Conservation (phyloP, 257 asterid genomes). For the Cinchona pubescens region DNA sequence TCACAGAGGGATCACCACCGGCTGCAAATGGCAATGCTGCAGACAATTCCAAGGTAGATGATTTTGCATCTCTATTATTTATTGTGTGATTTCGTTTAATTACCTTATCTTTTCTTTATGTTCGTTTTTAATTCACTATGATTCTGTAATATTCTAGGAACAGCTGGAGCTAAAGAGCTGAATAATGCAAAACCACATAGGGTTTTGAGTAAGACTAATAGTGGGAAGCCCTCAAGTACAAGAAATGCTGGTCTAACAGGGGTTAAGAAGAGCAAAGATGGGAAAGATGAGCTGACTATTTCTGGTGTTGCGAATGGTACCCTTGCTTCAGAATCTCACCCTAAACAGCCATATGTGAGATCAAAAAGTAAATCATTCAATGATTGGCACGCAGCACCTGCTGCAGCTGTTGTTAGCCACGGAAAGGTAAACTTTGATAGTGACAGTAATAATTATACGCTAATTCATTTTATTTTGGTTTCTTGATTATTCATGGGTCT, state of each 20-base stretch:
- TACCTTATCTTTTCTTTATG: background rate
- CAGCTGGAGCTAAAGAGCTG: conserved; percentile 16
- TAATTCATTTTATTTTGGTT: conserved; percentile 2
- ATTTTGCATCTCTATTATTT: background rate
- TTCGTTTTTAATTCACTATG: background rate
- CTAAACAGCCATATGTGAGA: conserved; percentile 21
- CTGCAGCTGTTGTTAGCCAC: conserved; percentile 18
- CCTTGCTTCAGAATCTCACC: conserved; percentile 15
- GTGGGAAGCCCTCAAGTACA: conserved; percentile 22
- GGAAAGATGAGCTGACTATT: conserved; percentile 23
- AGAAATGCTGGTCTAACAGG: conserved; percentile 19
- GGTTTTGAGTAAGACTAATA: conserved; percentile 28
- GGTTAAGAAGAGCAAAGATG: conserved; percentile 28
- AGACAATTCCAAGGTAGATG: conserved; percentile 23
- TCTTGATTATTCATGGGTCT: background rate
- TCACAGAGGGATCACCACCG: conserved; percentile 12
- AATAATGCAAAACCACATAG: conserved; percentile 22
- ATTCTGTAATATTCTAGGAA: conserved; percentile 19
- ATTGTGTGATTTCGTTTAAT: background rate
- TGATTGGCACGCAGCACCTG: conserved; percentile 18
- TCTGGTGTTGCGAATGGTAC: conserved; percentile 30
- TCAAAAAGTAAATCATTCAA: conserved; percentile 34
- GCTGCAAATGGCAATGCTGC: conserved; percentile 21
- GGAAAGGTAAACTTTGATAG: conserved; percentile 24
- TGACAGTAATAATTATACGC: background rate